Base-by-base conservation (phyloP, 768 basidiomycete species). In the Favolaschia claudopus region DNA sequence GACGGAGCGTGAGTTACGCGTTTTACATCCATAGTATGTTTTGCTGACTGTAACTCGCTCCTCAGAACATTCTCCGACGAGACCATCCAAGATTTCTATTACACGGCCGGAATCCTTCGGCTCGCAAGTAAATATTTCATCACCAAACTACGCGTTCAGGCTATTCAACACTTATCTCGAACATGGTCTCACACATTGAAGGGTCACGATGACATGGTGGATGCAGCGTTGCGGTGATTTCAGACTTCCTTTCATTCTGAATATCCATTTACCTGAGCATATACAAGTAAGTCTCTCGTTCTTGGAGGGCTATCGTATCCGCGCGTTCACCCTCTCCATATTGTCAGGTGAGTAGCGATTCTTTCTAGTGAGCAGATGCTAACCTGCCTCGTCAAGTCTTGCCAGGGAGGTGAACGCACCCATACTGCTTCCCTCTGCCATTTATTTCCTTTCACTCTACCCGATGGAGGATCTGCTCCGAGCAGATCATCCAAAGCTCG, bases 111-210 rank as follows among this genome's bases (percentile, higher is more conserved):
- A 6, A 81, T 87, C 37, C 72, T 88, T 15, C 85, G 86, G 19
- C 72, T 88, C 13, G 68, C 85, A 12, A 85, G 82, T 28, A 88
- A 88, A 62, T 88, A 88, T 54, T 82, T 86, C 65, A 80, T 87
- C 31, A 65, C 72, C 7, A 76, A 79, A 46, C 77, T 87, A 7
- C 82, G 86, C n/a, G 65, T 67, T 19, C 77, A 82, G 58, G 82
- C 82, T 29, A 81, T 87, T 50, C 72, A 72, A 45, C 75, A 79
- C 52, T 77, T 88, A 14, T 69, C 76, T 14, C 68, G 77, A 53
- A 83, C 79, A 1, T 88, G 86, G 86, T 71, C 80, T 12, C 71
- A 78, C 43, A 85, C 85, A 4, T 76, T 88, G 5, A 70, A 76
- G 34, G 84, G 83, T 10, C 86, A 87, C 60, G 85, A 87, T 58